Conservation (phyloP, 192 early-diverging fungal genomes). For the Coemansia sp. region DNA sequence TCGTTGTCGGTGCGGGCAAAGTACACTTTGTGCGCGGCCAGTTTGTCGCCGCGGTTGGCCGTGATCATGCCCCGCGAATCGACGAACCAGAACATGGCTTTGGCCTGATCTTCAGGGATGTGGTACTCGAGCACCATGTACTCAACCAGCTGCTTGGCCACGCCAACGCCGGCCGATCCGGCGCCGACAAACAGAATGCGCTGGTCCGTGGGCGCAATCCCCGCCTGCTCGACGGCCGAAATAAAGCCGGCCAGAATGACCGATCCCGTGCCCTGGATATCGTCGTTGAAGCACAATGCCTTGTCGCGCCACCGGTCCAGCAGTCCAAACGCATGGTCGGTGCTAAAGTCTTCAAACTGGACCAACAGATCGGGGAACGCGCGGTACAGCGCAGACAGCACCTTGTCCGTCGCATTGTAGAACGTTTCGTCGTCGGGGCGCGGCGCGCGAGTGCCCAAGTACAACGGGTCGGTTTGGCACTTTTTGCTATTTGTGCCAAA, state of each 20-base stretch:
- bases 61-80: conserved; percentile 94
- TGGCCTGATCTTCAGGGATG: conserved; percentile 44
- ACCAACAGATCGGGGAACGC: conserved; percentile 82
- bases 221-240: conserved; percentile 71
- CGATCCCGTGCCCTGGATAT: conserved; percentile 67
- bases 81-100: conserved; percentile 72
- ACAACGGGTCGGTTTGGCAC: conserved; percentile 80
- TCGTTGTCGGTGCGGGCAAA: conserved; percentile 87
- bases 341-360: conserved; percentile 96
- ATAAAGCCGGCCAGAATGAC: conserved; percentile 90
- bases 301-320: conserved; percentile 73
- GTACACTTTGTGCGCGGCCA: conserved; percentile 79
- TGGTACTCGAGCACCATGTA: conserved; percentile 75
- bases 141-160: conserved; percentile 85
- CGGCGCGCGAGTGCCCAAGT: conserved; percentile 72
- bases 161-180: conserved; percentile 92
- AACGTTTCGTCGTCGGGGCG: conserved; percentile 64
- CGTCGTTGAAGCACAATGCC: conserved; percentile 88
- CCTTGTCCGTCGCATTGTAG: conserved; percentile 73
- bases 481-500: conserved; percentile 85
- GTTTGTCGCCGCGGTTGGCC: conserved; percentile 78
- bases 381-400: conserved; percentile 66
- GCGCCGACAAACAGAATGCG: conserved; percentile 92
- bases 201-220: conserved; percentile 70
- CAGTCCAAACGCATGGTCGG: conserved; percentile 86